phyloP scores from a whole-genome alignment of 306 rosid species.

The Mimosa bimucronata region DNA sequence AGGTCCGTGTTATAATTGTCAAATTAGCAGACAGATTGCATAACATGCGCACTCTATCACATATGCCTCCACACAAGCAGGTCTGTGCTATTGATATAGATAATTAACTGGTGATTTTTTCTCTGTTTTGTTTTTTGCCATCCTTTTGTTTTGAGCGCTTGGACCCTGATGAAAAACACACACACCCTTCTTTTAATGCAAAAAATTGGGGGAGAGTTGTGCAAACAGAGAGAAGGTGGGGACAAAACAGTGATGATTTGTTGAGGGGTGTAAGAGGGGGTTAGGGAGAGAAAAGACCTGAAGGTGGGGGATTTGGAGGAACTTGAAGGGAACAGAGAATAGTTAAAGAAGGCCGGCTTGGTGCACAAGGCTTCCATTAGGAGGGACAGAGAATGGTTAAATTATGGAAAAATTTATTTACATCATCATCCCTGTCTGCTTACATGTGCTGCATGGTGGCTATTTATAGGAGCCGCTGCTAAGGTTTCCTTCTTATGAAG shows the following conservation, averaged over 20 bases:
- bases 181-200: background rate
- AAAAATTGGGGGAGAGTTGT: background rate
- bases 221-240: background rate
- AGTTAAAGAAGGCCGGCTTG: too few relatives aligned
- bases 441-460: background rate
- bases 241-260: too few relatives aligned
- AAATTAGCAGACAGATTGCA: conserved; percentile 95
- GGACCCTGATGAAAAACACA: background rate
- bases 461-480: background rate
- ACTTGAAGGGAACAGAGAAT: background rate
- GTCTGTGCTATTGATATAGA: conserved; percentile 51
- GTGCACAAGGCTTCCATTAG: too few relatives aligned
- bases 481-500: background rate
- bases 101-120: conserved; percentile 17
- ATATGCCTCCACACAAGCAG: conserved; percentile 99
- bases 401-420: too few relatives aligned
- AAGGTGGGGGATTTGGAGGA: background rate
- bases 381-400: background rate
- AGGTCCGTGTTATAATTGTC: conserved; percentile 98
- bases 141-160: conserved; percentile 5
- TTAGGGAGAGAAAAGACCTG: background rate
- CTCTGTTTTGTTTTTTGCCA: conserved; percentile 6
- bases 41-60: conserved; percentile 96
- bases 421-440: background rate
- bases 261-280: background rate